These are phyloP conservation scores for Pulchroboletus neoregius DNA, from an alignment of 1,284 basidiomycete genomes.

Conservation along the genomic window DNA sequence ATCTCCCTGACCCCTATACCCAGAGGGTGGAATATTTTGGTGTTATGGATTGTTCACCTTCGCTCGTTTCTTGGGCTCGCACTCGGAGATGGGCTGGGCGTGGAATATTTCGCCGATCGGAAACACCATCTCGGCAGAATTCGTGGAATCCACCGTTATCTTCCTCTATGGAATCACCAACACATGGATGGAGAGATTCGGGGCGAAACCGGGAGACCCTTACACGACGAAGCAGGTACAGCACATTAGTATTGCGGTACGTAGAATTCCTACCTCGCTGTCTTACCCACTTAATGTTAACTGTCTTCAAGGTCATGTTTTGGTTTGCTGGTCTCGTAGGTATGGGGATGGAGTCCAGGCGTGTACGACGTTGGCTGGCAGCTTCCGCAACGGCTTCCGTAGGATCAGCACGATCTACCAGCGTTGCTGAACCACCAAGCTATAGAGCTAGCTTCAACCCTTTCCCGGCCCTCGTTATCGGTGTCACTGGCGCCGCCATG, in stretches of 20 bases:
- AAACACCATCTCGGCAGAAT: constrained; percentile 71
- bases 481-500: constrained; percentile 93
- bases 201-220: constrained; percentile 75
- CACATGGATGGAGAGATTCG: constrained; percentile 97
- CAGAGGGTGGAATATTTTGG: constrained; percentile 89
- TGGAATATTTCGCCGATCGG: constrained; percentile 75
- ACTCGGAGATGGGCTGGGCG: constrained; percentile 88
- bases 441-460: constrained; percentile 89
- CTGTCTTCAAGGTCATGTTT: constrained; percentile 67
- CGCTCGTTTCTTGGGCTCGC: constrained; percentile 88
- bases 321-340: constrained; percentile 92
- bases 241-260: constrained; percentile 89
- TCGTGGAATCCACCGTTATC: constrained; percentile 84
- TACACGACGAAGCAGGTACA: constrained; percentile 93
- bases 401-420: constrained; percentile 33
- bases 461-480: constrained; percentile 90
- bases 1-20: constrained; percentile 5
- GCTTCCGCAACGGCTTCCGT: constrained; percentile 50
- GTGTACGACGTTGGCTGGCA: constrained; percentile 66
- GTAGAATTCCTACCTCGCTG: constrained; percentile 22
- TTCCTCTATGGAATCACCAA: constrained; percentile 90
- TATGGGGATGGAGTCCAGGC: constrained; percentile 83
- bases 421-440: constrained; percentile 59
- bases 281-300: constrained; percentile 1
- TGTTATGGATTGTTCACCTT: constrained; percentile 88